Base-by-base conservation (phyloP, 257 asterid genomes). In the Solanum medicagineum region DNA sequence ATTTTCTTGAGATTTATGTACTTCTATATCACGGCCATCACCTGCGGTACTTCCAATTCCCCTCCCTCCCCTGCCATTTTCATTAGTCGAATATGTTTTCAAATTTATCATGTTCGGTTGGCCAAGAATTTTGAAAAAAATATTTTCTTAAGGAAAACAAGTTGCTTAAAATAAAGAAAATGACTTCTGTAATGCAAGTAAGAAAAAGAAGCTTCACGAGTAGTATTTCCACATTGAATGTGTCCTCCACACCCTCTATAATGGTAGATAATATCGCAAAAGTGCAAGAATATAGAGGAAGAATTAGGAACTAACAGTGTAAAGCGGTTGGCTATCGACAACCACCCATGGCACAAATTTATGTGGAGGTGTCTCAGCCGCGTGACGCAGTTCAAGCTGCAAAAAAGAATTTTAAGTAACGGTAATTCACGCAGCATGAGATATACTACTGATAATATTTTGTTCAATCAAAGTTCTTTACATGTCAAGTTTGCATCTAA, bases 261-360 rank as follows among this genome's bases (percentile, higher is more conserved):
- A 44, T 3, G 20, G 29, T 9, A 26, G 44, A 44, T 7, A 26
- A 22, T 29, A 8, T 16, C 15, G 42, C 44, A 4, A 49, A 77
- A 77, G 2, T 51, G 6, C 44, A 44, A 44, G 29, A 47, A 47
- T 47, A 22, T 13, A 36, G 17, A 66, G 85, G 26, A 2, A 63
- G 85, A 87, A 86, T 32, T 68, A 15, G 86, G 87, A 86, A 90
- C 97, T 89, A 32, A 94, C 99, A 83, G 94, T 93, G 84, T 96
- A 93, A 60, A 96, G 93, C 56, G 99, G 99, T 20, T 92, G 90
- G 56, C 98, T 98, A 83, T 96, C 93, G 86, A 96, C 98, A 65
- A 91, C 93, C 7, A 94, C 95, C 99, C 98, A 96, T 4, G 99
- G 98, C 68, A 96, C 98, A 11, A 92, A 96, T 65, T 49, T 89